Conservation (phyloP, 2,329 filamentous ascomycete species). For the Pseudodiploospora longispora region DNA sequence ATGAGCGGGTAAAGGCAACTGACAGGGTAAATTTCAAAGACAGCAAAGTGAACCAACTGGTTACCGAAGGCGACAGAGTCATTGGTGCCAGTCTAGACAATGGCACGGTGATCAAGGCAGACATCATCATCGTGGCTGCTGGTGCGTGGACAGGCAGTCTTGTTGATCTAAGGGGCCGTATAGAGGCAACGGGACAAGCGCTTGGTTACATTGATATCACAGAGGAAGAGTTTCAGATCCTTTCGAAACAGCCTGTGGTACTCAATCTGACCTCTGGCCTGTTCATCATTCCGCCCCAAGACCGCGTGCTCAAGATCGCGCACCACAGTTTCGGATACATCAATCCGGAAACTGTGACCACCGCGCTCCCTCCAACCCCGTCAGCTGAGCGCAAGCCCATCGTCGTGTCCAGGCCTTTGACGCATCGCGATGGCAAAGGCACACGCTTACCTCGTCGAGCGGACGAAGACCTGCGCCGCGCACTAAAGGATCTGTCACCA, state of each 20-base stretch:
- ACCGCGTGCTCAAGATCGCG: slow-evolving; percentile 58
- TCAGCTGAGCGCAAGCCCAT: slow-evolving; percentile 19
- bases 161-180: slow-evolving; percentile 68
- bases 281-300: slow-evolving; percentile 64
- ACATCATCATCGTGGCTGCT: slow-evolving; percentile 71
- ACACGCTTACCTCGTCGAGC: slow-evolving; percentile 52
- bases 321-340: slow-evolving; percentile 63
- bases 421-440: slow-evolving; percentile 29
- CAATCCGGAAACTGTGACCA: slow-evolving; percentile 36
- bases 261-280: slow-evolving; percentile 64
- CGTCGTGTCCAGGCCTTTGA: slow-evolving; percentile 28
- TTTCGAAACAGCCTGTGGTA: slow-evolving; percentile 62
- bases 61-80: slow-evolving; percentile 31
- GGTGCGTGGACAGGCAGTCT: slow-evolving; percentile 81
- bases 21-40: slow-evolving; percentile 48
- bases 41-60: slow-evolving; percentile 38
- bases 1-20: slow-evolving; percentile 43
- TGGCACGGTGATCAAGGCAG: slow-evolving; percentile 41
- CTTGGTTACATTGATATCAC: slow-evolving; percentile 72
- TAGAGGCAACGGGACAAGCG: slow-evolving; percentile 73
- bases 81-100: slow-evolving; percentile 43
- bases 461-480: slow-evolving; percentile 51
- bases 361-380: slow-evolving; percentile 24
- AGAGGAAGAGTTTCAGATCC: slow-evolving; percentile 56
- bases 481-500: slow-evolving; percentile 54